Evolutionary conservation across 805 yeast species (phyloP).

Genomic region (Saccharomycopsis sp.): DNA sequence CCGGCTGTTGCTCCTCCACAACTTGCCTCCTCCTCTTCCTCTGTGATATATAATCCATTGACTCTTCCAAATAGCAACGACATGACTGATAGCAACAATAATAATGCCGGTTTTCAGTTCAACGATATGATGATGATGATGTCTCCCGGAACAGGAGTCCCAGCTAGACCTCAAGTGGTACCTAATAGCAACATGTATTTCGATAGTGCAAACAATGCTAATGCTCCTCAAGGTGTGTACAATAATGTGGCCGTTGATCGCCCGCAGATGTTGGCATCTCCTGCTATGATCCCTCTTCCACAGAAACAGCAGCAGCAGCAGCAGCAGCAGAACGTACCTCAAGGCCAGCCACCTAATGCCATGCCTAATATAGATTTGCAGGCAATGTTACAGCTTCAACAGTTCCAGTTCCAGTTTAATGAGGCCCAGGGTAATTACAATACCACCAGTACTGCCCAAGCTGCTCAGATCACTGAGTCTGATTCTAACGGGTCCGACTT

Average conservation of each 20-base stretch:
- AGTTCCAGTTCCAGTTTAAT: not conserved
- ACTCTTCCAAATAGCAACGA: not conserved
- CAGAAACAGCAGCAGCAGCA: not conserved
- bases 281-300: not conserved
- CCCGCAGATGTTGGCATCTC: not conserved
- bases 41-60: not conserved
- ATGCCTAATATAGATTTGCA: not conserved
- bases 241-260: not conserved
- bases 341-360: constrained; percentile 2
- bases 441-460: not conserved
- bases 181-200: not conserved
- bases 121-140: not conserved
- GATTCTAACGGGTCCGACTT: not conserved
- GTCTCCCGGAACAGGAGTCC: not conserved
- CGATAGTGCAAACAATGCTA: not conserved
- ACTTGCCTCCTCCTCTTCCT: not conserved
- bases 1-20: not conserved
- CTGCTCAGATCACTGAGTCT: not conserved
- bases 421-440: not conserved
- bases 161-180: not conserved
- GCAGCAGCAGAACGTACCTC: not conserved
- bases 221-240: not conserved
- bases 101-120: not conserved
- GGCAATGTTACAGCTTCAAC: not conserved
- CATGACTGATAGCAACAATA: not conserved